These are phyloP conservation scores for Dryas alaskensis DNA, from an alignment of 306 rosid genomes.

Conservation along the genomic window DNA sequence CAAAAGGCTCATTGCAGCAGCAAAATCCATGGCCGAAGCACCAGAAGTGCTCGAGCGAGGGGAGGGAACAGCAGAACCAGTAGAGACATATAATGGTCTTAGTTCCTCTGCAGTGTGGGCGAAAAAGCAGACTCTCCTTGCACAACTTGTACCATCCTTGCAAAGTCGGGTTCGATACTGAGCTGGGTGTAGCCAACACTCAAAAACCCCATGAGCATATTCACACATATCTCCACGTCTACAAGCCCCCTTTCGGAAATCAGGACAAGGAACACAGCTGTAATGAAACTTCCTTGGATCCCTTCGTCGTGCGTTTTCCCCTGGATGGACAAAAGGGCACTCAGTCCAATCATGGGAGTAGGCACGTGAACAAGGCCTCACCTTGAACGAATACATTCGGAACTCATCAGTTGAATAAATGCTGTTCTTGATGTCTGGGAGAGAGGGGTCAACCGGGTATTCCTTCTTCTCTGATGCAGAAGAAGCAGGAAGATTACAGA, in stretches of 20 bases:
- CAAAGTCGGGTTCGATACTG: constrained; percentile 89
- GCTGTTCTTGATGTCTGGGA: constrained; percentile 92
- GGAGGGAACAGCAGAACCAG: constrained; percentile 92
- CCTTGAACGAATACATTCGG: constrained; percentile 93
- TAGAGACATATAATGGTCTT: constrained; percentile 80
- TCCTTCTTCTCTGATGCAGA: constrained; percentile 82
- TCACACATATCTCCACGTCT: constrained; percentile 96
- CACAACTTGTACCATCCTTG: constrained; percentile 81
- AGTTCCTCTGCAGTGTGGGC: constrained; percentile 89
- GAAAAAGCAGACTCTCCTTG: constrained; percentile 89
- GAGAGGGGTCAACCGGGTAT: constrained; percentile 85
- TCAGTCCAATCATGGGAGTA: constrained; percentile 98
- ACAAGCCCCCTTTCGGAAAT: constrained; percentile 91
- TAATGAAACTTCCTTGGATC: constrained; percentile 93
- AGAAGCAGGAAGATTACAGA: constrained; percentile 36
- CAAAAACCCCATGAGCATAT: constrained; percentile 93
- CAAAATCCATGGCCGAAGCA: constrained; percentile 75
- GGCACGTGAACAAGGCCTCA: constrained; percentile 92
- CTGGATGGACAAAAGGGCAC: constrained; percentile 96
- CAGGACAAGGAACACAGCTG: constrained; percentile 97
- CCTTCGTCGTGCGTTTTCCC: constrained; percentile 96
- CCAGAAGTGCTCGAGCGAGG: constrained; percentile 80
- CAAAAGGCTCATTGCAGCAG: constrained; percentile 82
- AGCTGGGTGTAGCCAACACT: constrained; percentile 98
- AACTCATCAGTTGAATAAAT: constrained; percentile 90